Percentiles rank a stretch among this genome's conserved stretches.
These are phyloP conservation scores for Mycena citricolor DNA, from an alignment of 1,284 basidiomycete genomes.

Conservation along the genomic window DNA sequence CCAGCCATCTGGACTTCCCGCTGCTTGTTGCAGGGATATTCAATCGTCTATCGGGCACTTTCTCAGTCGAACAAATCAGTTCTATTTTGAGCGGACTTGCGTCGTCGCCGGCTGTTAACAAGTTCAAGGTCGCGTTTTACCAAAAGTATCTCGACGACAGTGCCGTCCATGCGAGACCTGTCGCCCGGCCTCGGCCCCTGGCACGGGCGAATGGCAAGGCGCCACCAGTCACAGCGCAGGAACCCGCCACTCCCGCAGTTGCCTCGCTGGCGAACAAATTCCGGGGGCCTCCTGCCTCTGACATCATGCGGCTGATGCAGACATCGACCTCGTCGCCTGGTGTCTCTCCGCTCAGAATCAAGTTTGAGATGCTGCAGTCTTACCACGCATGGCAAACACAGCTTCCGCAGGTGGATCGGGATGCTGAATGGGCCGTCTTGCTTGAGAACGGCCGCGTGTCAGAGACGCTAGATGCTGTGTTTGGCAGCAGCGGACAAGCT, in stretches of 20 bases:
- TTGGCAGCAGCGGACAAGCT: conserved; percentile 19
- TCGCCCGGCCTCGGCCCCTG: conserved; percentile 18
- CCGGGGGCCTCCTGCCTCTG: conserved; percentile 30
- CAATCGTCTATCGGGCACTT: conserved; percentile 15
- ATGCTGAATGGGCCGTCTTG: conserved; percentile 45
- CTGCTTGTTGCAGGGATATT: conserved; percentile 22
- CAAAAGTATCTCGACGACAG: conserved; percentile 20
- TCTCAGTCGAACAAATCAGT: conserved; percentile 15
- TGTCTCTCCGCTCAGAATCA: conserved; percentile 33
- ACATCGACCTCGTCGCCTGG: conserved; percentile 12
- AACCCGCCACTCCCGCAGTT: conserved; percentile 8
- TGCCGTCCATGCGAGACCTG: conserved; percentile 1
- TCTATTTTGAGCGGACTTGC: conserved; percentile 14
- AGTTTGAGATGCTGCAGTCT: conserved; percentile 47
- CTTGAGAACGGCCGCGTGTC: conserved; percentile 35
- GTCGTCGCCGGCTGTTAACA: conserved; percentile 19
- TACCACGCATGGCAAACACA: conserved; percentile 45
- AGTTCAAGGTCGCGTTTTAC: conserved; percentile 24
- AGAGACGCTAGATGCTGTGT: conserved; percentile 35
- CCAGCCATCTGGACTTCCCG: conserved; percentile 21
- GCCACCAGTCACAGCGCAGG: conserved; percentile 11
- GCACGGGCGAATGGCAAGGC: conserved; percentile 20
- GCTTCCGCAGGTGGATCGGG: conserved; percentile 33
- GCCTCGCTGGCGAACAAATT: conserved; percentile 26
- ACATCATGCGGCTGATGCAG: conserved; percentile 38